Conservation (phyloP, 2,329 filamentous ascomycete genomes). For the Lasiodiplodia sp. region DNA sequence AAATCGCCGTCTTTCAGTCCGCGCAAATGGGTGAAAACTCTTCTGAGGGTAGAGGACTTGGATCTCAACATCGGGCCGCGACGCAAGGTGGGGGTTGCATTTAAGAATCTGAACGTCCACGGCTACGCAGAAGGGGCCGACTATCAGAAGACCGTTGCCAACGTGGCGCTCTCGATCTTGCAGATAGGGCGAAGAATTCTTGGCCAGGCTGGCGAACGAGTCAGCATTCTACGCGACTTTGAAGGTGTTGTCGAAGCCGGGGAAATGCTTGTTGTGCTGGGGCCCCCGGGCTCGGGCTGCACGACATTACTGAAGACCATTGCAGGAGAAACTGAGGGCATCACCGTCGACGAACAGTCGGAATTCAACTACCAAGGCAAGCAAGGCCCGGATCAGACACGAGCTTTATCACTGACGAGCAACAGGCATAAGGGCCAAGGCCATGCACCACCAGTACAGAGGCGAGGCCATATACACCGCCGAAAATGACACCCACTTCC, state of each 20-base stretch:
- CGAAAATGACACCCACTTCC: slow-evolving; percentile 82
- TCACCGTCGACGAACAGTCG: slow-evolving; percentile 72
- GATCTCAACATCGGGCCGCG: no score
- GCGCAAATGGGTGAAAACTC: neutral
- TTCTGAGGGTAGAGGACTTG: no score
- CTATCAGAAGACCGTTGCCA: slow-evolving; percentile 60
- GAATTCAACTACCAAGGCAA: slow-evolving; percentile 80
- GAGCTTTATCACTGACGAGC: no score
- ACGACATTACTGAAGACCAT: slow-evolving; percentile 84
- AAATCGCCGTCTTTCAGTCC: neutral
- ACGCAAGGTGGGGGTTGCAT: slow-evolving; percentile 42
- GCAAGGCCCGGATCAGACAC: no score
- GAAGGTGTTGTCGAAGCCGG: slow-evolving; percentile 72
- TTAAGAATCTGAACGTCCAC: slow-evolving; percentile 56
- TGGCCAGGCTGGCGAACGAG: slow-evolving; percentile 44
- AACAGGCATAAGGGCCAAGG: slow-evolving; percentile 62
- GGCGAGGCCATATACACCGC: slow-evolving; percentile 87
- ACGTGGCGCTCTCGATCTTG: slow-evolving; percentile 51
- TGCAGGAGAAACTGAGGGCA: slow-evolving; percentile 80
- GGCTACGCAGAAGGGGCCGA: slow-evolving; percentile 58
- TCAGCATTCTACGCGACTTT: slow-evolving; percentile 72
- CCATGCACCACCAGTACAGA: slow-evolving; percentile 78
- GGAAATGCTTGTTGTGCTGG: slow-evolving; percentile 76
- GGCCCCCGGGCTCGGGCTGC: slow-evolving; percentile 72
- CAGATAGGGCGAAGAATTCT: slow-evolving; percentile 41